A percentile compares a stretch with the other conserved stretches of the same genome.
These are phyloP conservation scores for Magnusiomyces paraingens DNA, from an alignment of 1,139 yeast species.

Conservation along the genomic window DNA sequence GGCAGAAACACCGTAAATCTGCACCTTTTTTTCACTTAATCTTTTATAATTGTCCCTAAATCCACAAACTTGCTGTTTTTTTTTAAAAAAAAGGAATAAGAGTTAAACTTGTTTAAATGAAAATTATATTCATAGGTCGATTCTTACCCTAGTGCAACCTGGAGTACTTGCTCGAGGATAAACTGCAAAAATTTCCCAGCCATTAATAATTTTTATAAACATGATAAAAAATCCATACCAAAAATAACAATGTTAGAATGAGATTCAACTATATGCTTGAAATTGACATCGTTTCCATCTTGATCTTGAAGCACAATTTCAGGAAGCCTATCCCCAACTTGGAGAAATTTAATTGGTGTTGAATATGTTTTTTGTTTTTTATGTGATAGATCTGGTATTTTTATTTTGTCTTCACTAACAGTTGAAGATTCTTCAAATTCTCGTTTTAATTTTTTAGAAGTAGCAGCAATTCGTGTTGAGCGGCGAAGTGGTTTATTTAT, in stretches of 20 bases:
- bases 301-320: conserved; percentile 57
- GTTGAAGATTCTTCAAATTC: too few species aligned
- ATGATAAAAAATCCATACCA: conserved; percentile 43
- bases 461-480: conserved; percentile 15
- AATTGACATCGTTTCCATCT: conserved; percentile 49
- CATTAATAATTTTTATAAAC: neutral
- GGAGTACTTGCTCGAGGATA: conserved; percentile 94
- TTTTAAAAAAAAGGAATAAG: neutral
- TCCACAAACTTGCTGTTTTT: conserved; percentile 75
- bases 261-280: conserved; percentile 20
- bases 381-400: too few species aligned
- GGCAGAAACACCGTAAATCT: conserved; percentile 45
- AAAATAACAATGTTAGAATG: conserved; percentile 37
- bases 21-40: conserved; percentile 40
- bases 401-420: too few species aligned
- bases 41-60: conserved; percentile 61
- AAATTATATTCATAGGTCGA: neutral
- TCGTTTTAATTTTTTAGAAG: neutral
- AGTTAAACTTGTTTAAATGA: conserved; percentile 27
- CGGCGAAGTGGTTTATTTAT: conserved; percentile 14
- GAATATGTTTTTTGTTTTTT: neutral
- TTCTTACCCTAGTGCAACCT: conserved; percentile 55
- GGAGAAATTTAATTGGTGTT: conserved; percentile 25
- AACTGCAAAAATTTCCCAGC: conserved; percentile 32
- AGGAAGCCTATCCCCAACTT: conserved; percentile 68